A percentile compares a stretch with the other conserved stretches of the same genome.
Conservation (phyloP, 2,329 filamentous ascomycete genomes). For the Alternaria dauci region DNA sequence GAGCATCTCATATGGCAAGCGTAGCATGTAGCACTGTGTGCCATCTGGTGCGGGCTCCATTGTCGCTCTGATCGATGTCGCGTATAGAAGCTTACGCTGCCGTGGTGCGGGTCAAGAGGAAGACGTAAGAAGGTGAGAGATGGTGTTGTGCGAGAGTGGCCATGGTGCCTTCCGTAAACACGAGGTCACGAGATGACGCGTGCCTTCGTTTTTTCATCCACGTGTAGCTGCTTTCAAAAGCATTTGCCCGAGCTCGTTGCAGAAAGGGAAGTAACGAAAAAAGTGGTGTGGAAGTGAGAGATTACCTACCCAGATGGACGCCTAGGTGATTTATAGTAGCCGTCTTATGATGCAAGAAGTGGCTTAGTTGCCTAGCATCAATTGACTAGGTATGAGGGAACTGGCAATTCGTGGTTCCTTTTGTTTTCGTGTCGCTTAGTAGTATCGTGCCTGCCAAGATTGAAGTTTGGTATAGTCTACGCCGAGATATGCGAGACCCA, state of each 20-base stretch:
- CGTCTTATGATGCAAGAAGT: not conserved
- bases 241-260: not conserved
- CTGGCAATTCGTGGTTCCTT: not conserved
- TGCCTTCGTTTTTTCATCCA: not conserved
- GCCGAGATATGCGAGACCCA: not conserved
- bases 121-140: not conserved
- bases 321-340: not conserved
- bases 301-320: not conserved
- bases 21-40: slow-evolving; percentile 4
- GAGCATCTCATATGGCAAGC: slow-evolving; percentile 11
- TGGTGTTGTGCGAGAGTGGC: not conserved
- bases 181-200: slow-evolving; percentile 15
- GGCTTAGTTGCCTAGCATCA: not conserved
- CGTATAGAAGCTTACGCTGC: not conserved
- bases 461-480: not conserved
- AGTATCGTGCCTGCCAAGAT: not conserved
- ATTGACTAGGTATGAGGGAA: not conserved
- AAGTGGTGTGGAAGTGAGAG: not conserved
- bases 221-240: too few relatives aligned
- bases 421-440: not conserved
- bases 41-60: not conserved
- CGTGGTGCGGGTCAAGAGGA: not conserved
- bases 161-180: slow-evolving; percentile 8
- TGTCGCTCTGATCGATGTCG: not conserved
- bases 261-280: not conserved